Base-by-base conservation (phyloP, 306 rosid genomes). In the Quercus parvula region DNA sequence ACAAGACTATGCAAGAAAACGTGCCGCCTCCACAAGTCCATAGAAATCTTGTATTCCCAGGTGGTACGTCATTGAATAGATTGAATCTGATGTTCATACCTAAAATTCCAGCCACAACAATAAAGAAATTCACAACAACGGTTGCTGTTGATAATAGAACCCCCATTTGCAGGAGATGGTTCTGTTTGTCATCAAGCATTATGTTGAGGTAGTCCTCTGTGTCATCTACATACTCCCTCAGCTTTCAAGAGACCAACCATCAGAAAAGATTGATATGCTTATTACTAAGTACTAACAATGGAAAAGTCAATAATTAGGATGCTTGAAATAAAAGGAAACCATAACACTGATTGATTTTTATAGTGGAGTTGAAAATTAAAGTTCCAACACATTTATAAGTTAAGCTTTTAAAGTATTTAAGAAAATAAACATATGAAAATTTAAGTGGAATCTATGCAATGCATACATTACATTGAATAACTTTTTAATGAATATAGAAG, bases 191-290 rank as follows among this genome's bases (percentile, higher is more conserved):
- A 81, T 94, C 97, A 88, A 94, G 76, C 90, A 88, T 92, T 79
- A 94, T 92, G 88, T 94, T 92, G 83, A 94, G 91, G 81, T 83
- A 91, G 81, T 94, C 98, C 71, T 94, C 93, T 4, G 97, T 92
- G 87, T 92, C 93, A 54, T 86, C 96, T 4, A 92, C 94, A 10
- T 92, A 94, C 77, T 94, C 97, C 72, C 93, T 88, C 90, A 92
- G 77, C 98, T 93, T 73, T 51, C 82, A 79, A 59, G 31, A 5
- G 24, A 46, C 62, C 70, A 33, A 33, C 38, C 51, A 17, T 12
- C 56, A 77, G 8, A 68, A 59, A 27, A 10, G 2, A 64, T 3
- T 19, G 30, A 67, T 46, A 51, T 7, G 6, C 63, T n/a, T 1
- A 57, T 57, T 57, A 12, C 17, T 12, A 49, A 41, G 46, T 41